Percentiles rank a stretch among this genome's conserved stretches.
Evolutionary conservation across 2,329 filamentous ascomycete genomes (phyloP).

Genomic region (Alternaria arbusti): DNA sequence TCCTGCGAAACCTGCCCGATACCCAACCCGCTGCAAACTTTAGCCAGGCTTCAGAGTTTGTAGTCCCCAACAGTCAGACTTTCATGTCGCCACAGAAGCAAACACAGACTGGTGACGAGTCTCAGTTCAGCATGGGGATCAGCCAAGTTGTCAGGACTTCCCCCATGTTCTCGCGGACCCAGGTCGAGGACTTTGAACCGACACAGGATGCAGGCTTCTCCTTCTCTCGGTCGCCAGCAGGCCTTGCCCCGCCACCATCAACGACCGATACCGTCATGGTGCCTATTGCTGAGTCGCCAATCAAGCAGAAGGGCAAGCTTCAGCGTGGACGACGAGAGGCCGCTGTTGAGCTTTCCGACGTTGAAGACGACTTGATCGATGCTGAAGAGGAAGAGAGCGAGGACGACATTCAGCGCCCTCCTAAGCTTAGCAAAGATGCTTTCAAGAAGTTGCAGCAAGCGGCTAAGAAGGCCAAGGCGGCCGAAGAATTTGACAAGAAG

Average conservation of each 20-base stretch:
- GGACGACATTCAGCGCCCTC: conserved; percentile 38
- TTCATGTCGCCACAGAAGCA: conserved; percentile 31
- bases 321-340: conserved; percentile 53
- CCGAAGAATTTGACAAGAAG: conserved; percentile 75
- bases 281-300: conserved; percentile 66
- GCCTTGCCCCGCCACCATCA: conserved; percentile 66
- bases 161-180: conserved; percentile 56
- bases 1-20: conserved; percentile 59
- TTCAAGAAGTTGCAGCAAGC: conserved; percentile 76
- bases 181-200: conserved; percentile 73
- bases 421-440: conserved; percentile 57
- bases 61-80: conserved; percentile 64
- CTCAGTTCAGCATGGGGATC: conserved; percentile 43
- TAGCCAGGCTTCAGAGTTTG: conserved; percentile 65
- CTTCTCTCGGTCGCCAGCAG: conserved; percentile 71
- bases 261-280: conserved; percentile 74
- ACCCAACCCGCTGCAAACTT: conserved; percentile 62
- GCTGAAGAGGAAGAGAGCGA: conserved; percentile 27
- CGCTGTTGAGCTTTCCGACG: conserved; percentile 52
- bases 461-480: conserved; percentile 59
- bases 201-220: conserved; percentile 84
- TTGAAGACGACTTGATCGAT: conserved; percentile 50
- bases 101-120: conserved; percentile 23
- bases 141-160: conserved; percentile 45
- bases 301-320: conserved; percentile 66